Percentiles rank a stretch among this genome's conserved stretches.
phyloP scores from a whole-genome alignment of 352 stramenopile species.

The Phytophthora niederhauseri region DNA sequence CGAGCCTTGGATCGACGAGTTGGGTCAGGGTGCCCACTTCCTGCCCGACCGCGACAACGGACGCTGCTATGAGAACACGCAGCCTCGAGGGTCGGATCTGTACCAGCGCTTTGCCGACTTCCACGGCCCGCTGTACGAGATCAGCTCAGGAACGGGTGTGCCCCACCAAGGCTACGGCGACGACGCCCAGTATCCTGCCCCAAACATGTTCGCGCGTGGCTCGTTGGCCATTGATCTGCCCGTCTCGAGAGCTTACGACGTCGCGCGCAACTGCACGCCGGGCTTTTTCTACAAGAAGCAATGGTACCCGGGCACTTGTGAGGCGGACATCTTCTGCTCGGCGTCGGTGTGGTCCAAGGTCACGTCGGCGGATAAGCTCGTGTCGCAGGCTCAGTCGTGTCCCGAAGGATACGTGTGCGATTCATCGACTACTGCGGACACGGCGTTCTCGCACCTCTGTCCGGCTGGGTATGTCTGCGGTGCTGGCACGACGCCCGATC shows the following conservation, averaged over 20 bases:
- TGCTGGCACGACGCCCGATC: constrained; percentile 95
- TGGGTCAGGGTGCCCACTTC: constrained; percentile 92
- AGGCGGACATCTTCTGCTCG: constrained; percentile 96
- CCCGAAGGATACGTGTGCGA: constrained; percentile 96
- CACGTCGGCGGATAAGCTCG: constrained; percentile 26
- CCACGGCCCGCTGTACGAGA: constrained; percentile 94
- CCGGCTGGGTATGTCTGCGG: constrained; percentile 94
- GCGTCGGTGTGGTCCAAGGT: constrained; percentile 34
- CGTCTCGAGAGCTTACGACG: constrained; percentile 83
- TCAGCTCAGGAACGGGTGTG: constrained; percentile 72
- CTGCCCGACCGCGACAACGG: constrained; percentile 71
- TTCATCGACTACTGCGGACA: constrained; percentile 86
- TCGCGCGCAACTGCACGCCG: constrained; percentile 93
- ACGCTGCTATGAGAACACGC: constrained; percentile 95
- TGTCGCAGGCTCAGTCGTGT: constrained; percentile 92
- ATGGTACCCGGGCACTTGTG: constrained; percentile 97
- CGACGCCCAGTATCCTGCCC: constrained; percentile 63
- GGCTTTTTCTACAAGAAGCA: constrained; percentile 90
- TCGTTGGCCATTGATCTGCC: constrained; percentile 90
- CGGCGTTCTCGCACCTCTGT: constrained; percentile 79
- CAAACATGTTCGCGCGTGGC: constrained; percentile 88
- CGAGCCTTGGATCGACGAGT: constrained; percentile 95
- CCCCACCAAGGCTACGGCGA: constrained; percentile 96
- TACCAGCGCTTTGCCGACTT: constrained; percentile 96
- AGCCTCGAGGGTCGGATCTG: constrained; percentile 86